Evolutionary conservation across 345 rosid genomes (phyloP).

Genomic region (sweet orange (Citrus sinensis)): DVS_A1.0 CM039162.1:22502001-22502500

Average conservation of each 20-base stretch:
- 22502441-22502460: background rate
- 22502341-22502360: background rate
- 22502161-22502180: background rate
- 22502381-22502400: background rate
- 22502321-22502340: background rate
- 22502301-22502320: background rate
- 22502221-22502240: too few species aligned
- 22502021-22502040: background rate
- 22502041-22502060: background rate
- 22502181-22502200: background rate
- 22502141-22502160: background rate
- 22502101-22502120: background rate
- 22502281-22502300: background rate
- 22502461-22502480: background rate
- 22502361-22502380: background rate
- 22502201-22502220: background rate
- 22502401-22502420: background rate
- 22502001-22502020: background rate
- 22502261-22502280: background rate
- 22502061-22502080: background rate
- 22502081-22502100: background rate
- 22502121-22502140: background rate
- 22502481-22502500: background rate
- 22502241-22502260: too few species aligned
- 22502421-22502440: background rate